Conservation (phyloP, 1,284 basidiomycete species). For the Calocybe gambosa region DNA sequence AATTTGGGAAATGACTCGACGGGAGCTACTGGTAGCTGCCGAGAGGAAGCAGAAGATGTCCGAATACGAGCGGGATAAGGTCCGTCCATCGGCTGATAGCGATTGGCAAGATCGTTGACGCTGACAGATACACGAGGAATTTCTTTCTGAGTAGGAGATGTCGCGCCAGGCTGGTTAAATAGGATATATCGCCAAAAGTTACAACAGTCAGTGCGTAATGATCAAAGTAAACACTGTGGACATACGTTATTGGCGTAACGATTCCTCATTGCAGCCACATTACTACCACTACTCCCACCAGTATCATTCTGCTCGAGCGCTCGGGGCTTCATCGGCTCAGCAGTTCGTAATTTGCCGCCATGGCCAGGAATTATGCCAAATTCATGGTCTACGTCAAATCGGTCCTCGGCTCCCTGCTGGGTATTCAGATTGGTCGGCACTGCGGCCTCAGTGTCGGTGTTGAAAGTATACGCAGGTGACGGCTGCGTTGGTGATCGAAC, state of each 20-base stretch:
- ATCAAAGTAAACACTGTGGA: constrained; percentile 1
- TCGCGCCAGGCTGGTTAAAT: constrained; percentile 44
- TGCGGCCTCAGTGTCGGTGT: not conserved
- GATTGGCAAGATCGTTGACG: constrained; percentile 59
- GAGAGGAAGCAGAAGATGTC: constrained; percentile 16
- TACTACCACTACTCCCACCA: constrained; percentile 45
- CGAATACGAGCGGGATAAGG: constrained; percentile 28
- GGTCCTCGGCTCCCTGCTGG: constrained; percentile 19
- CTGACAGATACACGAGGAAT: constrained; percentile 54
- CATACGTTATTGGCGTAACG: constrained; percentile 54
- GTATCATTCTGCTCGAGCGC: constrained; percentile 42
- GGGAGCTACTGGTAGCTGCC: constrained; percentile 13
- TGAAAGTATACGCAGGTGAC: constrained; percentile 1
- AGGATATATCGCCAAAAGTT: too few species aligned
- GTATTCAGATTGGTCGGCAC: constrained; percentile 6
- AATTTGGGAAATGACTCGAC: constrained; percentile 18
- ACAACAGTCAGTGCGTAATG: constrained; percentile 1
- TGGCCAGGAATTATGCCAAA: constrained; percentile 22
- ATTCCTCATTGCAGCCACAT: constrained; percentile 64
- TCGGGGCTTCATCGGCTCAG: constrained; percentile 13
- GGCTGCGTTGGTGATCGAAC: constrained; percentile 14
- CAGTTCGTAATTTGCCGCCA: constrained; percentile 5
- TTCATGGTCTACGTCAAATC: constrained; percentile 30
- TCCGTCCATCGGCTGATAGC: constrained; percentile 46
- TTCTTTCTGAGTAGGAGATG: constrained; percentile 55